Base-by-base conservation (phyloP, 2,329 filamentous ascomycete genomes). In the Fusarium tricinctum region DNA sequence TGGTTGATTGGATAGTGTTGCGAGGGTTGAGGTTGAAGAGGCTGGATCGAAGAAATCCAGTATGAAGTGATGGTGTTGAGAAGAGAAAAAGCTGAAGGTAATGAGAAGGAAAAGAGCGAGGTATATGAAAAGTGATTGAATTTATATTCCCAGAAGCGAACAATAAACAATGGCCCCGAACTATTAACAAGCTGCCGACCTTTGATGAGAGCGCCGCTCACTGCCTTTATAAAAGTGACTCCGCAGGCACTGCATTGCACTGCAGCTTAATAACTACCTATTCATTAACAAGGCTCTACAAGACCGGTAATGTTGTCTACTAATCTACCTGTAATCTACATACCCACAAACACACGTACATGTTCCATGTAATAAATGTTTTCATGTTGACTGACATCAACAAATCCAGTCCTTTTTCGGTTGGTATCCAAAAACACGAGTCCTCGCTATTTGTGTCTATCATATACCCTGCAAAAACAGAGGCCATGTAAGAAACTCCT, bases 401-500 rank as follows among this genome's bases (percentile, higher is more conserved):
- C 7, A 32, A 47, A 30, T 15, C n/a, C n/a, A 32, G 19, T 7
- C 23, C 20, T 17, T 39, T 39, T 42, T 30, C n/a, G 19, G 20
- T 26, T 54, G 46, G 44, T 43, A 39, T 32, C 42, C 57, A 58
- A 43, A 48, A 46, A 43, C 12, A 43, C 32, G 19, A 54, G 42
- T 47, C 58, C 51, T 42, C 47, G 48, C 44, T 40, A 15, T 50
- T 48, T 6, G 20, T 38, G 38, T 63, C 40, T 65, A 63, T 45
- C 32, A 19, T 23, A 19, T 17, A 23, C 23, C 38, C 28, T 47
- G 17, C 19, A 40, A 51, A 51, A 48, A 42, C 35, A 54, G 53
- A 22, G 32, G 23, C 23, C 32, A 40, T 38, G 55, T 39, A 43
- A 60, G 43, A 52, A 68, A 68, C 42, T 47, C 58, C 66, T n/a